phyloP scores from a whole-genome alignment of 2,329 filamentous ascomycete species.

The Dryadomyces quercivorus region DNA sequence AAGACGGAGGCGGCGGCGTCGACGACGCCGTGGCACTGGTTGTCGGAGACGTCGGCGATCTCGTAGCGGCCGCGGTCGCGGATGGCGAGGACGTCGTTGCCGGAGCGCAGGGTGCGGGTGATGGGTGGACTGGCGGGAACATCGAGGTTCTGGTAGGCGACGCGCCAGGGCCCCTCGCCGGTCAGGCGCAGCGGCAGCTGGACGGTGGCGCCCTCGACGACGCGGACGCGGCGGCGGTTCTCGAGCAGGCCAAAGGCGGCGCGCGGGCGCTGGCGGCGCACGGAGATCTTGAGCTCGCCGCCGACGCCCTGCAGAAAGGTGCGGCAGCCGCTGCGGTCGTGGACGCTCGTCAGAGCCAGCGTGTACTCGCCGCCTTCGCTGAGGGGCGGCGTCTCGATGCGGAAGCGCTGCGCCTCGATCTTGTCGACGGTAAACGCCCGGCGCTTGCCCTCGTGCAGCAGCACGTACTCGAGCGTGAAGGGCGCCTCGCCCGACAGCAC shows the following conservation, averaged over 20 bases:
- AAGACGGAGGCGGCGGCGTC: constrained; percentile 65
- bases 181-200: constrained; percentile 73
- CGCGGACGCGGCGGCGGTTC: constrained; percentile 60
- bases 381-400: constrained; percentile 64
- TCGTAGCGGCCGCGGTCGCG: constrained; percentile 63
- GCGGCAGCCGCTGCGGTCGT: constrained; percentile 77
- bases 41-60: constrained; percentile 65
- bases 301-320: constrained; percentile 52
- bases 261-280: constrained; percentile 78
- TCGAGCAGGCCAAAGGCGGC: constrained; percentile 79
- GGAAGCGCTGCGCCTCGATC: constrained; percentile 51
- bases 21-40: constrained; percentile 68
- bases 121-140: too few relatives aligned
- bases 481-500: constrained; percentile 70
- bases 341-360: constrained; percentile 71
- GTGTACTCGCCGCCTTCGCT: constrained; percentile 81
- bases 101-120: constrained; percentile 35
- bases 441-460: constrained; percentile 80
- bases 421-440: constrained; percentile 52
- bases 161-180: constrained; percentile 72
- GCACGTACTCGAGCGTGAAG: constrained; percentile 83
- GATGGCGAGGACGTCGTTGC: constrained; percentile 60
- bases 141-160: constrained; percentile 58
- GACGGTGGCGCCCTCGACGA: constrained; percentile 63
- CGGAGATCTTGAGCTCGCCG: constrained; percentile 72